Evolutionary conservation across 257 asterid genomes (phyloP), one percentile per base, ranked within the genome.

Genomic region (Ligustrum vulgare): DNA sequence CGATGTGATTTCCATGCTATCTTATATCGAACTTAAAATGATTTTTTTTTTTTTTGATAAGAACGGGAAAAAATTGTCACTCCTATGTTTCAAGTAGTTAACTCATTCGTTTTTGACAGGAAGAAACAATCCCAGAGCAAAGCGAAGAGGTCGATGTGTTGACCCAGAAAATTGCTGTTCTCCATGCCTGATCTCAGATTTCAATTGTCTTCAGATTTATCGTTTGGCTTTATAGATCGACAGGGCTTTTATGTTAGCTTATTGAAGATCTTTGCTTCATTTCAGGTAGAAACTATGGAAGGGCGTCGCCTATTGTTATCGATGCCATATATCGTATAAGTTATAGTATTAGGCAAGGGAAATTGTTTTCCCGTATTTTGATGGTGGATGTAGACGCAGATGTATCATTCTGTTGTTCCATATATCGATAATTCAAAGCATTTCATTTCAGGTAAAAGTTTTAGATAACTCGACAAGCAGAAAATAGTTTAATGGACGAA

Each of bases 81-180:
- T 39, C 8, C 12, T 41, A 45, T 45, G 56, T 45, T 45, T 45
- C 15, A 43, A 43, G 3, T n/a, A 15, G 12, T n/a, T 20, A 56
- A 56, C 64, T 56, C 6, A 22, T 8, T 56, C 32, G 16, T 23
- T 60, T 74, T 72, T 25, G 36, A 73, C 86, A 87, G 89, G 86
- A 76, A 58, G 88, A 85, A 2, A 39, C 80, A 7, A 84, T 87
- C 8, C 83, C 75, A 35, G 89, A 86, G 79, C 77, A 75, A 5
- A 80, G n/a, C 20, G 89, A 87, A 75, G 89, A 87, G 68, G 77
- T 83, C 9, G 88, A 85, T 73, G 89, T 69, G 78, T 76, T 85
- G 82, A 33, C 85, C 2, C 86, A 85, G 77, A 83, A 83, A 81
- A 67, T 87, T 43, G 89, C 88, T 49, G 88, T 83, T 37, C 86